Conservation (phyloP, 2,329 filamentous ascomycete species). For the Fusarium redolens region DNA sequence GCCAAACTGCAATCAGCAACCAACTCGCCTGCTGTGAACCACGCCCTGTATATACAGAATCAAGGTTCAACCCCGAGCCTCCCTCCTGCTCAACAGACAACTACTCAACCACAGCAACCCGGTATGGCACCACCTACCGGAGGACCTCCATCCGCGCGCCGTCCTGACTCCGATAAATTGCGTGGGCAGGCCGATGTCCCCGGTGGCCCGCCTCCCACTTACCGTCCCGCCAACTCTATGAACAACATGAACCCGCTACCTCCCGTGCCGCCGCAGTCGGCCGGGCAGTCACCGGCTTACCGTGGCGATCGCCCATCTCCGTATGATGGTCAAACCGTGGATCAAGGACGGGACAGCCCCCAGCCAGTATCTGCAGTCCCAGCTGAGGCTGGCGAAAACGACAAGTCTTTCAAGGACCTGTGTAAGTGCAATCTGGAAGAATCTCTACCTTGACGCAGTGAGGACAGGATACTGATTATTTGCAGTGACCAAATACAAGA, state of each 20-base stretch:
- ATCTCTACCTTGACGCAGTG: not conserved
- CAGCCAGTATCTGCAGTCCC: slow-evolving; percentile 57
- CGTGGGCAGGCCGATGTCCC: slow-evolving; percentile 57
- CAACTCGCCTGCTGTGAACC: slow-evolving; percentile 57
- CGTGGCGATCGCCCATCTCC: slow-evolving; percentile 55
- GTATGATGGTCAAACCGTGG: slow-evolving; percentile 58
- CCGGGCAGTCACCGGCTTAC: slow-evolving; percentile 51
- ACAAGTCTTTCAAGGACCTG: slow-evolving; percentile 69
- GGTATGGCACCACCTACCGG: slow-evolving; percentile 62
- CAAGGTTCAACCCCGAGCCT: slow-evolving; percentile 46
- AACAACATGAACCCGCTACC: slow-evolving; percentile 58
- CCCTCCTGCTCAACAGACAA: slow-evolving; percentile 46
- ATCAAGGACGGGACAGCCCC: slow-evolving; percentile 67
- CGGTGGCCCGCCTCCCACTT: slow-evolving; percentile 61
- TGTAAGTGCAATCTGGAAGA: slow-evolving; percentile 54
- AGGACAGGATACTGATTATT: slow-evolving; percentile 32
- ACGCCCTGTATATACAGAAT: slow-evolving; percentile 52
- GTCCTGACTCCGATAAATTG: slow-evolving; percentile 63
- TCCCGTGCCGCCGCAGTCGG: slow-evolving; percentile 50
- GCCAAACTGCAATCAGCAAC: slow-evolving; percentile 57
- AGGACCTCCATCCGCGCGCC: slow-evolving; percentile 57
- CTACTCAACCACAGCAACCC: slow-evolving; percentile 47
- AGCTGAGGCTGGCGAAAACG: slow-evolving; percentile 57
- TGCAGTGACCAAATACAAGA: slow-evolving; percentile 93
- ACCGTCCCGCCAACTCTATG: slow-evolving; percentile 62